Conservation (phyloP, 2,329 filamentous ascomycete species). For the Phyllosticta citribraziliensis region DNA sequence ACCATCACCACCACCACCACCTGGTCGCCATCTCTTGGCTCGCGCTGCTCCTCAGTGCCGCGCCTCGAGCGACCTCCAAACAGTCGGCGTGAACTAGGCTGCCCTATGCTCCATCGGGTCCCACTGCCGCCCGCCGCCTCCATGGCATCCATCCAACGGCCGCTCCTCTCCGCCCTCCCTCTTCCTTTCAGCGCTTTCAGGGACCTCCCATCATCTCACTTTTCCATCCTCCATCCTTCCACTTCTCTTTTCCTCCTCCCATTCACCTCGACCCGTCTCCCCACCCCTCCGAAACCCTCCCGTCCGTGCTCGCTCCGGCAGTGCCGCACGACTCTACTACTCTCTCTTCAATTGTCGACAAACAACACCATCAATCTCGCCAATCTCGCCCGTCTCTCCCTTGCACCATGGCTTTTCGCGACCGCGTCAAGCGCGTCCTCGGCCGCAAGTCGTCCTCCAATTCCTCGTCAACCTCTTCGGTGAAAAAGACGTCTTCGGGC, state of each 20-base stretch:
- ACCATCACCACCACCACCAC: background rate
- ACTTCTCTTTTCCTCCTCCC: background rate
- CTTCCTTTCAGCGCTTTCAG: background rate
- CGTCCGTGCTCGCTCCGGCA: background rate
- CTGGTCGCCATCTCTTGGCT: background rate
- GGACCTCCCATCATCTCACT: background rate
- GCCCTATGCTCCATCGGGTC: background rate
- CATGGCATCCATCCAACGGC: background rate
- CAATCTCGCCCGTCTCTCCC: background rate
- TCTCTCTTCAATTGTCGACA: background rate
- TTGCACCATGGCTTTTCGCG: conserved; percentile 36
- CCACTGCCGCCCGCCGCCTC: background rate
- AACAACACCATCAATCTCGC: conserved; percentile 1
- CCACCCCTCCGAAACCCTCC: background rate
- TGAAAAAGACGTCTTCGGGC: conserved; percentile 24
- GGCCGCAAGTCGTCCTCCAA: conserved; percentile 22
- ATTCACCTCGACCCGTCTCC: background rate
- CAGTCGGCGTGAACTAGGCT: background rate
- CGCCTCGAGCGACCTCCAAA: background rate
- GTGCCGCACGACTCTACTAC: background rate
- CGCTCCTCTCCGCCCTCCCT: background rate
- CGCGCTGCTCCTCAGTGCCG: background rate
- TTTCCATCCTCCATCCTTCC: background rate
- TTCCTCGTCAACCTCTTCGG: conserved; percentile 15
- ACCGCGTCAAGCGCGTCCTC: conserved; percentile 36